Conservation (phyloP, 2,329 filamentous ascomycete species). For the Colletotrichum liaoningense region DNA sequence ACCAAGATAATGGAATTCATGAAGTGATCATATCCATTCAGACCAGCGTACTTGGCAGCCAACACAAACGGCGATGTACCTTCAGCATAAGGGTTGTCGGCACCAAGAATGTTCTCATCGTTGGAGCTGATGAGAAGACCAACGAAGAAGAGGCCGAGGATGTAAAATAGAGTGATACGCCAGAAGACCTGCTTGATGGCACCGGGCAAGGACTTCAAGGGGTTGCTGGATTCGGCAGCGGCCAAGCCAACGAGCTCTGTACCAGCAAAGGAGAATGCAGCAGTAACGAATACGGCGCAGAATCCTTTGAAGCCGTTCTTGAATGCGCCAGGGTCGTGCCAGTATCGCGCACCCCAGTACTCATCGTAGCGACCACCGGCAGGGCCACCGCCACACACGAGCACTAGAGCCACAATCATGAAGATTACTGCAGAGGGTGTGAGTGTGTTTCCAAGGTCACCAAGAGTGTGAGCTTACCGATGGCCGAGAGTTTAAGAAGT, state of each 20-base stretch:
- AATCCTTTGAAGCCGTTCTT: conserved; percentile 81
- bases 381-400: conserved; percentile 71
- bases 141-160: conserved; percentile 63
- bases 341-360: conserved; percentile 62
- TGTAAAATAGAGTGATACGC: conserved; percentile 67
- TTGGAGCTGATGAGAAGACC: conserved; percentile 60
- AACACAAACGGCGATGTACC: conserved; percentile 67
- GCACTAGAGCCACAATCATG: conserved; percentile 71
- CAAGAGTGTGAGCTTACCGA: conserved; percentile 41
- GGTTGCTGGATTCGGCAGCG: conserved; percentile 77
- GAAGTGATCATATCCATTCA: conserved; percentile 63
- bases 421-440: conserved; percentile 57
- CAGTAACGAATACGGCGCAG: conserved; percentile 78
- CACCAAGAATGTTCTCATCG: conserved; percentile 53
- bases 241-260: conserved; percentile 82
- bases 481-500: conserved; percentile 60
- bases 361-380: conserved; percentile 54
- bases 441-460: not conserved
- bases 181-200: conserved; percentile 84
- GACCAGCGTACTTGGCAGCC: conserved; percentile 62
- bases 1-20: conserved; percentile 71
- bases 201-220: conserved; percentile 78
- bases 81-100: conserved; percentile 24
- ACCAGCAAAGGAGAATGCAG: conserved; percentile 79
- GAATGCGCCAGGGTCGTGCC: conserved; percentile 68